Conservation (phyloP, 352 stramenopile species). For the Phytopythium sindhum region DNA sequence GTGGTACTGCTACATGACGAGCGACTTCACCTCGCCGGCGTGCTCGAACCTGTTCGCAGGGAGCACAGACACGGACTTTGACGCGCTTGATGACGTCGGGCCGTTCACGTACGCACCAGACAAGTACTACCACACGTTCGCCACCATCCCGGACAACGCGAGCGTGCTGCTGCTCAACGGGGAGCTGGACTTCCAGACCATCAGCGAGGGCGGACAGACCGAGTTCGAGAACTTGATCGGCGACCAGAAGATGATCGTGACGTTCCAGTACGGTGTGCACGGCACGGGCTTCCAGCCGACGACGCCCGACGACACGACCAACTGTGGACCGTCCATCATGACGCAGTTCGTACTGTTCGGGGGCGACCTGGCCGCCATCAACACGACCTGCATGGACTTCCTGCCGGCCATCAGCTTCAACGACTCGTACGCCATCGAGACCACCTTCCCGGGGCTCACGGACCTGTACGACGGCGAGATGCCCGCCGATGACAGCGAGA, state of each 20-base stretch:
- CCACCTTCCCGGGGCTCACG: neutral
- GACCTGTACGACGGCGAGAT: conserved; percentile 7
- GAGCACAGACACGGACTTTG: neutral
- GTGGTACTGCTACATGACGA: conserved; percentile 17
- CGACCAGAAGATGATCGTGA: conserved; percentile 35
- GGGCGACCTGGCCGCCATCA: conserved; percentile 22
- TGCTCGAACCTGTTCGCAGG: conserved; percentile 5
- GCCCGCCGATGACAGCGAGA: neutral
- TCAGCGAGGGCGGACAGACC: conserved; percentile 12
- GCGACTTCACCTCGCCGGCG: conserved; percentile 9
- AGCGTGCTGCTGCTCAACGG: conserved; percentile 33
- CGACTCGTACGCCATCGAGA: conserved; percentile 10
- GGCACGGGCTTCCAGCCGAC: conserved; percentile 26
- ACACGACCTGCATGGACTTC: conserved; percentile 35
- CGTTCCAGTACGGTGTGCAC: conserved; percentile 46
- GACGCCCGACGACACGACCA: conserved; percentile 18
- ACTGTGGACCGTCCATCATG: conserved; percentile 33
- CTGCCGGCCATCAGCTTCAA: conserved; percentile 22
- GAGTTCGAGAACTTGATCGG: conserved; percentile 17
- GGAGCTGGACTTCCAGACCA: conserved; percentile 25
- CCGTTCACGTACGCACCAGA: conserved; percentile 30
- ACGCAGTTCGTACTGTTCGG: conserved; percentile 26
- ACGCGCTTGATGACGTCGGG: neutral
- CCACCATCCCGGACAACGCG: conserved; percentile 16
- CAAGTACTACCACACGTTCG: conserved; percentile 23